Base-by-base conservation (phyloP, 371 early-diverging fungal species). In the Catenaria anguillulae region DNA sequence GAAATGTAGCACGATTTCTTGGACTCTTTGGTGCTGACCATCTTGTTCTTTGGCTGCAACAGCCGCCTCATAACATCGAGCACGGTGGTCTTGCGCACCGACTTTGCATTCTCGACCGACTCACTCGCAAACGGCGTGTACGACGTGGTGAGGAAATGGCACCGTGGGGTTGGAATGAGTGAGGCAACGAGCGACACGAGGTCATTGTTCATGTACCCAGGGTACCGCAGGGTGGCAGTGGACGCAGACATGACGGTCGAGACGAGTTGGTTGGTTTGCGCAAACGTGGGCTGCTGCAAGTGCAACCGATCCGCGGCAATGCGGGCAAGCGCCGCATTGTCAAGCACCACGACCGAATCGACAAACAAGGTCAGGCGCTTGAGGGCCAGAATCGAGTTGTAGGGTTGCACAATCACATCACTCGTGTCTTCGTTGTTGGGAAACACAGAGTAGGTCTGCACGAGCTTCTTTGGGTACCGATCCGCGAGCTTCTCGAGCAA, bases 381-480 rank as follows among this genome's bases (percentile, higher is more conserved):
- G 63, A 99, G 74, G 36, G 92, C 84, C 54, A 99, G 77, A 73
- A 99, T 78, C 33, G 97, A 93, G 77, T 99, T 99, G 72, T 99
- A 99, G 8, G 99, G 99, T 72, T 99, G 99, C 26, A 99, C 99
- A 23, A 99, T 99, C 24, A 98, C 96, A 72, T 99, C 99, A 23
- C 89, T 89, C 52, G 90, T 85, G 66, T 93, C 94, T 60, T 93
- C 89, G 65, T 87, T 90, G 72, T 98, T 99, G 4, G 99, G 99
- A 68, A 99, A 98, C n/a, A 99, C 97, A 0, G 97, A 97, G 68
- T 97, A 99, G 0, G 98, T 96, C 67, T 93, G 93, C 60, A 98
- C 82, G 56, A 97, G 75, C 71, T 97, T 98, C 68, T 99, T 99
- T 21, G 99, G 99, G 67, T 88, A 97, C 58, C 93, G 80, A 70